Base-by-base conservation (phyloP, 164 flowering plant species). In the Chimonanthus praecox region DNA sequence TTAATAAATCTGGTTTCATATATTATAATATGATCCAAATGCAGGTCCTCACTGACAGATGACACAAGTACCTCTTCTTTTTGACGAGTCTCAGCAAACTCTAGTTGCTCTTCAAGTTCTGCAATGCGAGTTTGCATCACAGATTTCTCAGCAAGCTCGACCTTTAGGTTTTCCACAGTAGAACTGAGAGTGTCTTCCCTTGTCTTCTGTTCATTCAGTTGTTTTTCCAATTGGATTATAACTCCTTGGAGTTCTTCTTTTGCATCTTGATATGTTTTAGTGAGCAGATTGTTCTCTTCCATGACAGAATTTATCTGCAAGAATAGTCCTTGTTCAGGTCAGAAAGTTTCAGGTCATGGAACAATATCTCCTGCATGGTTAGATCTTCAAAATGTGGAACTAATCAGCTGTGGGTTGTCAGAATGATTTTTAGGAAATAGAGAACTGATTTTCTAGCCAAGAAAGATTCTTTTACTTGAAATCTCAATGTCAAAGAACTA, bases 211-310 rank as follows among this genome's bases (percentile, higher is more conserved):
- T 86, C 88, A 74, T 81, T 84, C 72, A 89, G 46, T 64, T 91
- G 82, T 54, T 68, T 88, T 87, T 92, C 89, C 72, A 88, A 82
- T 80, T 87, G 86, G 67, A 21, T 3, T 61, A 86, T 84, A 61
- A 85, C 68, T 16, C 83, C 76, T 75, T 90, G 87, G 72, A 90
- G 89, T 80, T 93, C 98, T 63, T 84, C 86, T 76, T 82, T 87
- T 16, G 85, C 68, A 73, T 75, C 83, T 76, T 86, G 84, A 79
- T 86, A 73, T 64, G 89, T 78, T 78, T 87, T 89, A 74, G 76
- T 86, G 68, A 91, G 88, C 66, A 76, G 71, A 72, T 77, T 81
- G 71, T 91, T 93, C 81, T 95, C 98, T 80, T 92, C 97, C 87
- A 83, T 75, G 7, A 87, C 72, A 67, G 94, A 83, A 79, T 88